Base-by-base conservation (phyloP, 495 filamentous ascomycete species). In the Halenospora varia region DNA sequence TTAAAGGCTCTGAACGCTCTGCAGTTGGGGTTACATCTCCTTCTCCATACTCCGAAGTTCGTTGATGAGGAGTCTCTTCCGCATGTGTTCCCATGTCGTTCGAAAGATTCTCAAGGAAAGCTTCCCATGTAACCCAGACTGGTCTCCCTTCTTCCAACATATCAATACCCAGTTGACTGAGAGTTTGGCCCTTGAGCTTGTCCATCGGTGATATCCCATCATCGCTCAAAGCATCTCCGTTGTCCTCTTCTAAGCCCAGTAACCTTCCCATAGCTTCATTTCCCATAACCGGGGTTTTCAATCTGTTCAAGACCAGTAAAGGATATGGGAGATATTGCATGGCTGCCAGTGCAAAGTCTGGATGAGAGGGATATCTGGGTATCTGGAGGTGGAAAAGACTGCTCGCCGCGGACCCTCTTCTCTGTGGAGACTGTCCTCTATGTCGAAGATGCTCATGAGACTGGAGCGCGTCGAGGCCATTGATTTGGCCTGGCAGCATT, bases 251-350 rank as follows among this genome's bases (percentile, higher is more conserved):
- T 9, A 72, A 66, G 4, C 62, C 62, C 39, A 90, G 66, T 55
- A 89, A 62, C 48, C 79, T 73, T 19, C 79, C 82, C 84, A 88
- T 85, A 13, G 86, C 83, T 50, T 88, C 86, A 65, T 89, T 89
- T 9, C 85, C 86, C 17, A 89, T 64, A 3, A 87, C 74, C 1
- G 89, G 76, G 0, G 82, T 86, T 69, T 88, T 89, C 44, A 77
- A 51, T 35, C 73, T 75, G 17, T 79, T 81, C 40, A 88, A 67
- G 1, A 89, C 80, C 18, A 90, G 62, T 18, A 88, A 63, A 2
- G 87, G 87, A 20, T 85, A 81, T 0, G 86, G 87, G 15, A 89
- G 75, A 61, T 86, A 87, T 66, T 88, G 83, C 65, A 89, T 69
- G 2, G 84, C 79, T 1, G 83, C 77, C 53, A 89, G 79, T 10